phyloP scores from a whole-genome alignment of 139 green algal species.

The Chlorella sorokiniana region DNA sequence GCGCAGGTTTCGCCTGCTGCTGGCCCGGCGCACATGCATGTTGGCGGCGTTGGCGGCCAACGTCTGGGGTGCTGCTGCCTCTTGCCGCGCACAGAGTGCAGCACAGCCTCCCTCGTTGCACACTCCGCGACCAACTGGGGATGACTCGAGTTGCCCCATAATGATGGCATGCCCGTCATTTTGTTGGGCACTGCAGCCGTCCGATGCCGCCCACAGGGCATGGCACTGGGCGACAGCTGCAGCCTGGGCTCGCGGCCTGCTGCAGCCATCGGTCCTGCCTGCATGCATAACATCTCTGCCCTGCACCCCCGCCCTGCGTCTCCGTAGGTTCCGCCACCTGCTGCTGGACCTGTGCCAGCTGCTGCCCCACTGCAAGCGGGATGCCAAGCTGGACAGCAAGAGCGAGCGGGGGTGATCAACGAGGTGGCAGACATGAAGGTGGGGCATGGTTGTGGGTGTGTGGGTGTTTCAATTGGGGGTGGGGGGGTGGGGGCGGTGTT shows the following conservation, averaged over 20 bases:
- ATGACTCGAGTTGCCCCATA: no score
- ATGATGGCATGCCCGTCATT: no score
- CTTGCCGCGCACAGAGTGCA: no score
- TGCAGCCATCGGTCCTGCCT: background rate
- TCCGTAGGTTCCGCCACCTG: conserved; percentile 87
- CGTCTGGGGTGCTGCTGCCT: no score
- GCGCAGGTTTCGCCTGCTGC: background rate
- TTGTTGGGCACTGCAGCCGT: no score
- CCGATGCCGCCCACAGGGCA: no score
- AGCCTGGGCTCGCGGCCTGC: no score
- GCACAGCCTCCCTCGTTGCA: no score
- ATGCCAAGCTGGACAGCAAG: conserved; percentile 98
- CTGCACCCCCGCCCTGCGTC: no score
- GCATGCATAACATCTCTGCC: background rate
- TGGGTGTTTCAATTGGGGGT: background rate
- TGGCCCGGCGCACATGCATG: background rate
- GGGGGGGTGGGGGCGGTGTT: background rate
- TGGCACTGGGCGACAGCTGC: no score
- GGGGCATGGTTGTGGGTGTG: background rate
- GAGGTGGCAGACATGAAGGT: conserved; percentile 95
- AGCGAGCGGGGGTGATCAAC: conserved; percentile 85
- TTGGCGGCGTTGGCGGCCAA: no score
- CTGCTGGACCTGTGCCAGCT: conserved; percentile 90
- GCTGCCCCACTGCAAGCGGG: conserved; percentile 94
- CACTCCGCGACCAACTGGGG: no score